phyloP scores from a whole-genome alignment of 495 filamentous ascomycete genomes.

The Glarea lozoyensis region DNA sequence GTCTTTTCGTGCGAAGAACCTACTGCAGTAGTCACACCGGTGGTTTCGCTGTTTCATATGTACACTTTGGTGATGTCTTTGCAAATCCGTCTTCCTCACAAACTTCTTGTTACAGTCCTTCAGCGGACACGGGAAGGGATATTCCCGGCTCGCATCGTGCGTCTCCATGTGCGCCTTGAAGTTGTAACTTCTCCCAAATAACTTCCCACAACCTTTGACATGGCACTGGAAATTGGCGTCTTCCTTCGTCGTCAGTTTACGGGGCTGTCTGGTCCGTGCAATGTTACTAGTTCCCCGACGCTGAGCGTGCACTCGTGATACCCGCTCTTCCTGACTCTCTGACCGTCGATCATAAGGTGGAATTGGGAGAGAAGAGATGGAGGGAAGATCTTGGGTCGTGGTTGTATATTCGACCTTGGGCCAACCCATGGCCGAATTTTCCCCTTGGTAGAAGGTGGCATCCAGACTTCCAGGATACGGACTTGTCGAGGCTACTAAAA shows the following conservation, averaged over 20 bases:
- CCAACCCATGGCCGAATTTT: conserved; percentile 28
- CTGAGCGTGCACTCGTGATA: conserved; percentile 18
- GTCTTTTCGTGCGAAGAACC: conserved; percentile 72
- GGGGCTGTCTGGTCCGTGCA: conserved; percentile 34
- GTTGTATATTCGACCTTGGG: conserved; percentile 37
- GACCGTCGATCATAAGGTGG: conserved; percentile 16
- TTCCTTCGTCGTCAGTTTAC: conserved; percentile 58
- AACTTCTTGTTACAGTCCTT: conserved; percentile 64
- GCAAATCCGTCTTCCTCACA: conserved; percentile 76
- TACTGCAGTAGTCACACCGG: conserved; percentile 62
- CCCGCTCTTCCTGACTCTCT: conserved; percentile 13
- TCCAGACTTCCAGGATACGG: conserved; percentile 29
- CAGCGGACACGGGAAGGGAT: conserved; percentile 57
- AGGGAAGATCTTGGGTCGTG: conserved; percentile 17
- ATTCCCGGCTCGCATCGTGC: conserved; percentile 68
- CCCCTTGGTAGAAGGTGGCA: conserved; percentile 33
- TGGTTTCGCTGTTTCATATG: conserved; percentile 68
- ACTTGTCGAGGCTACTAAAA: conserved; percentile 26
- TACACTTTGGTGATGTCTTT: conserved; percentile 74
- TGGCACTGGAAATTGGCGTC: conserved; percentile 72
- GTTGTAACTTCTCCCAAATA: conserved; percentile 85
- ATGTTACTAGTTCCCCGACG: conserved; percentile 25
- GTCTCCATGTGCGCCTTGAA: conserved; percentile 85
- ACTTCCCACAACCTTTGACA: conserved; percentile 60
- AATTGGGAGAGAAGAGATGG: conserved; percentile 16